A percentile compares a stretch with the other conserved stretches of the same genome.
Evolutionary conservation across 2,329 filamentous ascomycete species (phyloP).

Genomic region (Alternaria infectoria): DNA sequence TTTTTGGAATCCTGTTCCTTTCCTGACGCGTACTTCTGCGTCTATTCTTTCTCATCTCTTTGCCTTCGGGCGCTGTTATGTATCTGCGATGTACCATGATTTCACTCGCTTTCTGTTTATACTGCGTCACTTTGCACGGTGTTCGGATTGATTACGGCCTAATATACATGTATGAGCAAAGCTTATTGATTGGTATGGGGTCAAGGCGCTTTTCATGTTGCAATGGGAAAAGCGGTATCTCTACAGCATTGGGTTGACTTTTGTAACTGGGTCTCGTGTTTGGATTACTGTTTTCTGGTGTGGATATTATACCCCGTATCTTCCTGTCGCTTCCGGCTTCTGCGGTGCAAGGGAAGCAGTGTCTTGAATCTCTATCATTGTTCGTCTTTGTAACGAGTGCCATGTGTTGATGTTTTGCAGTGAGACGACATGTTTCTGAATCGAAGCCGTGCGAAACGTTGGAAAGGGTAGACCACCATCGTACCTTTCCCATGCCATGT

Average conservation of each 20-base stretch:
- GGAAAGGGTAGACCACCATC: neutral
- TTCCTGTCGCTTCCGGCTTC: conserved; percentile 2
- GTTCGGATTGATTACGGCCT: neutral
- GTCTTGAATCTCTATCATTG: neutral
- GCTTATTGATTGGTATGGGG: neutral
- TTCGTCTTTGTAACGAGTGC: neutral
- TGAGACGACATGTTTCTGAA: neutral
- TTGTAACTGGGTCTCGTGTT: neutral
- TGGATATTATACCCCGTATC: conserved; percentile 12
- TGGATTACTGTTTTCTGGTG: conserved; percentile 4
- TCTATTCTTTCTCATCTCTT: neutral
- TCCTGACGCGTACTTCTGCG: neutral
- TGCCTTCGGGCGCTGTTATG: neutral
- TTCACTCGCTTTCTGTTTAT: neutral
- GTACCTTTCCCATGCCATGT: neutral
- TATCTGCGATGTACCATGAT: conserved; percentile 3
- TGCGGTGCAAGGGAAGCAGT: neutral
- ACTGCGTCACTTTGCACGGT: neutral
- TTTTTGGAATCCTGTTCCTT: neutral
- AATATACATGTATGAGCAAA: neutral
- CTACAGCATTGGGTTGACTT: neutral
- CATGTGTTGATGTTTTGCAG: neutral
- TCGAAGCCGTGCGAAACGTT: neutral
- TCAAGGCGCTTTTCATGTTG: neutral
- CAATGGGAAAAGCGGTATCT: neutral